These are phyloP conservation scores for Penicillium griseofulvum DNA, from an alignment of 2,329 filamentous ascomycete genomes.

Conservation along the genomic window DNA sequence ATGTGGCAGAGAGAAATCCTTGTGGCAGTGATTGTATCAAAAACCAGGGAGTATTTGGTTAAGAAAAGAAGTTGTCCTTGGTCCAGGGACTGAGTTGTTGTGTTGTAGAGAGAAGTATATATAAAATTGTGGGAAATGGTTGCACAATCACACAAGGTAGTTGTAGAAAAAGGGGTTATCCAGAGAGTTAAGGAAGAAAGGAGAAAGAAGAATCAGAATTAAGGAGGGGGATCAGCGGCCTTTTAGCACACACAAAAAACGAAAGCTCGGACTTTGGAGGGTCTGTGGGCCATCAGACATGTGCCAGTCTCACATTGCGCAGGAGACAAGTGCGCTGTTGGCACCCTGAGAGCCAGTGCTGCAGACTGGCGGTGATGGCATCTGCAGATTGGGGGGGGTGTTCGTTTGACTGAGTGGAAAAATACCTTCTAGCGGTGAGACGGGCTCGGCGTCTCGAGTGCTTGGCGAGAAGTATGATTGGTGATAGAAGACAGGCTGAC, in stretches of 20 bases:
- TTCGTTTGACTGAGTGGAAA: constrained; percentile 21
- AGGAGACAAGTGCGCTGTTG: constrained; percentile 18
- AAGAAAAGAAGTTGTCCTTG: constrained; percentile 9
- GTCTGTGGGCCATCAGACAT: constrained; percentile 19
- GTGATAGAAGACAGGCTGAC: constrained; percentile 10
- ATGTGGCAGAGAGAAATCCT: constrained; percentile 31
- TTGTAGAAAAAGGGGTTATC: constrained; percentile 15
- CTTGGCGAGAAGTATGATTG: constrained; percentile 25
- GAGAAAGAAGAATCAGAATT: constrained; percentile 11
- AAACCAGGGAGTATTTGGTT: constrained; percentile 22
- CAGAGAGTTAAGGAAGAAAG: constrained; percentile 17
- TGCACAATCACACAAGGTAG: constrained; percentile 1
- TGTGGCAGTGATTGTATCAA: constrained; percentile 21
- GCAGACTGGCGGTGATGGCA: constrained; percentile 21
- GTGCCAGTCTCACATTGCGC: constrained; percentile 23
- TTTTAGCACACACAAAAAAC: constrained; percentile 22
- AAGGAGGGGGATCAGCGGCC: constrained; percentile 18
- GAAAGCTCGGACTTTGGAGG: constrained; percentile 13
- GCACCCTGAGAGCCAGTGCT: constrained; percentile 21
- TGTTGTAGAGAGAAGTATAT: not conserved
- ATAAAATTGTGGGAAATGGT: not conserved
- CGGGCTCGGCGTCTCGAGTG: constrained; percentile 10
- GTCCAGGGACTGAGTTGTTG: constrained; percentile 13
- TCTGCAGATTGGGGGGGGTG: constrained; percentile 13
- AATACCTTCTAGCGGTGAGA: constrained; percentile 25